These are phyloP conservation scores for Acacia pycnantha DNA, from an alignment of 331 rosid species.

Conservation along the genomic window DNA sequence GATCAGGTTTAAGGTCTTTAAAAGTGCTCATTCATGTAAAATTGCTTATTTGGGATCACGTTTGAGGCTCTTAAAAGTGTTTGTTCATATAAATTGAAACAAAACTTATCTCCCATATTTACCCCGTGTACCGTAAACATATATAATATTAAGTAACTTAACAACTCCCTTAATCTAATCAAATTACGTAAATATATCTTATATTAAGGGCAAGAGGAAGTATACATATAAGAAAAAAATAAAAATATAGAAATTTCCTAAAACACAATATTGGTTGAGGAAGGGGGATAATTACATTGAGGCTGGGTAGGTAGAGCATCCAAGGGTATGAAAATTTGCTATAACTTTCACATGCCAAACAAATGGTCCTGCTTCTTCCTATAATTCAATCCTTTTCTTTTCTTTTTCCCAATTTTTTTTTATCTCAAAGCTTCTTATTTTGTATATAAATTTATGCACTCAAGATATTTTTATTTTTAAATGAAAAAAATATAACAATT, in stretches of 20 bases:
- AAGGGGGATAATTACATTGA: not conserved
- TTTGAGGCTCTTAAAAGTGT: no score
- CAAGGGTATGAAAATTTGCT: not conserved
- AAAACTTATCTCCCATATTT: no score
- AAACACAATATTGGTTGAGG: not conserved
- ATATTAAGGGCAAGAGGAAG: no score
- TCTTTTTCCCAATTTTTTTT: not conserved
- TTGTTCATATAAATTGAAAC: no score
- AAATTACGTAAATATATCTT: no score
- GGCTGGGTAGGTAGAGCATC: not conserved
- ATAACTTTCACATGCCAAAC: not conserved
- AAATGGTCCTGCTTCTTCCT: not conserved
- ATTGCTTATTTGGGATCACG: no score
- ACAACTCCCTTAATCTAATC: no score
- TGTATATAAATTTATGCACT: not conserved
- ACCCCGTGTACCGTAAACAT: no score
- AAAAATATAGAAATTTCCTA: not conserved
- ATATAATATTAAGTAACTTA: no score
- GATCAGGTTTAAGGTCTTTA: no score
- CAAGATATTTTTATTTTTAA: not conserved
- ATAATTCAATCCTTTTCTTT: not conserved
- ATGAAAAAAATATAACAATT: not conserved
- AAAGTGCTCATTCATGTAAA: no score
- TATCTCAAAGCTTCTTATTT: not conserved
- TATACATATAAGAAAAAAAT: not conserved